Base-by-base conservation (phyloP, 495 filamentous ascomycete species). In the Aspergillus homomorphus region DNA sequence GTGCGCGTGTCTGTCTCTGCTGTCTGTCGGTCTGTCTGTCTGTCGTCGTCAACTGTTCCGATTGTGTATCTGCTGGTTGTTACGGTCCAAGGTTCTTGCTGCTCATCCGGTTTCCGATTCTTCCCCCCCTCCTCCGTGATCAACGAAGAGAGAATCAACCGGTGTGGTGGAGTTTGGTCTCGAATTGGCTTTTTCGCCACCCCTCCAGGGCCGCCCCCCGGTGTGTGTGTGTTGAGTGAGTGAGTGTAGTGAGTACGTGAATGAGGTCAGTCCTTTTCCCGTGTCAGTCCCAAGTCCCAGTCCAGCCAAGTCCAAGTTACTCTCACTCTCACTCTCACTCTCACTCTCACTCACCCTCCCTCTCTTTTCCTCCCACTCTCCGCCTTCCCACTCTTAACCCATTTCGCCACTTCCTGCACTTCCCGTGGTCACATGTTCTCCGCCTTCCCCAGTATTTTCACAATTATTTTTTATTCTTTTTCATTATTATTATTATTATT, bases 351-450 rank as follows among this genome's bases (percentile, higher is more conserved):
- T 38, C 33, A 5, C 33, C 12, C 33, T 2, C 4, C 8, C 7
- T 38, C 33, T 2, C 6, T 12, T 12, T 10, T 12, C 15, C 33
- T n/a, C 33, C 2, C 26, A 30, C 26, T 30, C 26, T 30, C 33
- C 33, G 33, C 33, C 33, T 12, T 5, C 4, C 5, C 33, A 12
- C 12, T 12, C 12, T 12, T 28, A 28, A 28, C 26, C 26, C 4
- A n/a, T n/a, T n/a, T n/a, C 9, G 26, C 9, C 26, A 9, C 26
- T 28, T 28, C 26, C 26, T 28, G 26, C 4, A 10, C 15, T 49
- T 44, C 44, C 54, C 44, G 54, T 57, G 45, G 54, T 57, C 54
- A 57, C 54, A 57, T 57, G 54, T 57, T 30, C 48, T 18, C 24
- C 22, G 28, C n/a, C 48, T 8, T 23, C 24, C 8, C 15, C 48